phyloP scores from a whole-genome alignment of 1,284 basidiomycete genomes.

The Anthracocystis setariae region DNA sequence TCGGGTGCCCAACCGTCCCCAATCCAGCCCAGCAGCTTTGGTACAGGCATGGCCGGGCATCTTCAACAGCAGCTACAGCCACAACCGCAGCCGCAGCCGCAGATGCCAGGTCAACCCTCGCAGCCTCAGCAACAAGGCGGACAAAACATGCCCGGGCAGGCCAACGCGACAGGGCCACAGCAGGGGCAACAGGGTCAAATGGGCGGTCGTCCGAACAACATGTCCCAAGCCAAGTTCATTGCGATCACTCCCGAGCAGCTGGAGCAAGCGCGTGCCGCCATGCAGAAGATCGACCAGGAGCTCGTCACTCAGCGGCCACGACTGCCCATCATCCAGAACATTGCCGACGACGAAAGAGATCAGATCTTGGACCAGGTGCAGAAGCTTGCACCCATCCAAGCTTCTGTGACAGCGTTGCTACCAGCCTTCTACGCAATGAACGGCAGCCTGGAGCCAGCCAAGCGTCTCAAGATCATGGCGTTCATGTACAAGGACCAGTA shows the following conservation, averaged over 20 bases:
- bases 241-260: slow-evolving; percentile 58
- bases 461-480: slow-evolving; percentile 65
- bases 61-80: slow-evolving; percentile 31
- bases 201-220: slow-evolving; percentile 32
- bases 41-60: slow-evolving; percentile 15
- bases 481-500: slow-evolving; percentile 66
- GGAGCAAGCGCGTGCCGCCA: slow-evolving; percentile 52
- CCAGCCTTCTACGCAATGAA: slow-evolving; percentile 66
- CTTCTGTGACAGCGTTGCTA: slow-evolving; percentile 59
- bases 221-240: slow-evolving; percentile 50
- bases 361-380: slow-evolving; percentile 59
- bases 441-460: slow-evolving; percentile 59
- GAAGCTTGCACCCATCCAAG: slow-evolving; percentile 57
- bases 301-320: slow-evolving; percentile 45
- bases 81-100: slow-evolving; percentile 19
- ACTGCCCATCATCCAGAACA: slow-evolving; percentile 58
- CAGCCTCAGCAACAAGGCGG: slow-evolving; percentile 24
- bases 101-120: slow-evolving; percentile 27
- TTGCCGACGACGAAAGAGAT: slow-evolving; percentile 56
- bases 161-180: slow-evolving; percentile 13
- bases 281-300: slow-evolving; percentile 56
- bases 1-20: slow-evolving; percentile 30
- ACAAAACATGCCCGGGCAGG: background rate
- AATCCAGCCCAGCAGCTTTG: slow-evolving; percentile 26
- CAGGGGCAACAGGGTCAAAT: slow-evolving; percentile 37